Conservation (phyloP, 2,329 filamentous ascomycete genomes). For the Clonostachys byssicola region DNA sequence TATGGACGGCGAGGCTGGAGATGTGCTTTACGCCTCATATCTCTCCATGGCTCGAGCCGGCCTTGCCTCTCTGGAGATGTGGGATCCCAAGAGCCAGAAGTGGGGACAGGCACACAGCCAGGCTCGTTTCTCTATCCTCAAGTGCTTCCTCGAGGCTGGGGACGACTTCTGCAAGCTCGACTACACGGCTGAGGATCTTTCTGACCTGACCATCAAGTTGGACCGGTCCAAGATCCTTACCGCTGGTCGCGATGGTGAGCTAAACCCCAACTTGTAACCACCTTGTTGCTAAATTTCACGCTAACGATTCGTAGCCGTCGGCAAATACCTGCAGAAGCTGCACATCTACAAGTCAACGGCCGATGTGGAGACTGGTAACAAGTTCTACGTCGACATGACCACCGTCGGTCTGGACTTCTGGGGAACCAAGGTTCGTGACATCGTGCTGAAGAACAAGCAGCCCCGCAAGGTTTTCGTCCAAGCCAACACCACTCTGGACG, state of each 20-base stretch:
- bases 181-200: constrained; percentile 68
- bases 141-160: constrained; percentile 81
- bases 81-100: constrained; percentile 85
- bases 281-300: background rate
- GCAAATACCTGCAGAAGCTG: constrained; percentile 82
- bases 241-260: constrained; percentile 65
- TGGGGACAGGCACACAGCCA: constrained; percentile 94
- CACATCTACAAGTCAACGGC: constrained; percentile 92
- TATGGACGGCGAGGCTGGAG: constrained; percentile 72
- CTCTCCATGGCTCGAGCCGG: constrained; percentile 94
- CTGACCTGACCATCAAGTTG: constrained; percentile 76
- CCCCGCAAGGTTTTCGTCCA: constrained; percentile 92
- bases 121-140: constrained; percentile 83
- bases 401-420: constrained; percentile 78
- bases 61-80: constrained; percentile 83
- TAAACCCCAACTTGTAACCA: background rate
- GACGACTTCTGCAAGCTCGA: constrained; percentile 81
- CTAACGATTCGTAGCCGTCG: constrained; percentile 56
- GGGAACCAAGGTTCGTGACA: constrained; percentile 72
- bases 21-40: constrained; percentile 85
- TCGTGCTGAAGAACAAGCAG: constrained; percentile 73
- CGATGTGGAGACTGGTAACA: constrained; percentile 71
- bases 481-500: constrained; percentile 77
- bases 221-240: constrained; percentile 85
- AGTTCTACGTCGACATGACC: constrained; percentile 81